Percentiles rank a stretch among this genome's conserved stretches.
Evolutionary conservation across 352 stramenopile species (phyloP).

Genomic region (Pythium plurisporium): DNA sequence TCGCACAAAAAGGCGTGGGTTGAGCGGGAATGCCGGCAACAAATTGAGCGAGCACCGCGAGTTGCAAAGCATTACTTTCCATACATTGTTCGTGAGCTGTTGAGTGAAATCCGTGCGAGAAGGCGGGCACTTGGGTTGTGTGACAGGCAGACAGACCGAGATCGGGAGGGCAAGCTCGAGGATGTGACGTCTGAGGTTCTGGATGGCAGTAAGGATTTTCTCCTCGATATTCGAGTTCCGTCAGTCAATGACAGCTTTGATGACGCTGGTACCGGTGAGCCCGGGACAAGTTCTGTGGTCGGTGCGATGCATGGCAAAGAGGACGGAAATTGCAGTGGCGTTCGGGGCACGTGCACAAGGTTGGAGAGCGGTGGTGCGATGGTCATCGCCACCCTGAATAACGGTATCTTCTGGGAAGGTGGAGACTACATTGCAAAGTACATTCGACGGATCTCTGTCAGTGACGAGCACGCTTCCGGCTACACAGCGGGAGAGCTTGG

Average conservation of each 20-base stretch:
- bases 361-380: slow-evolving; percentile 9
- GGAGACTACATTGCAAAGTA: slow-evolving; percentile 51
- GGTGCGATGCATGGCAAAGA: too few species aligned
- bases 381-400: slow-evolving; percentile 15
- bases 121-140: slow-evolving; percentile 30
- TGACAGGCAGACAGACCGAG: neutral
- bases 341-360: too few species aligned
- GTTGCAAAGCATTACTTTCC: slow-evolving; percentile 30
- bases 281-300: too few species aligned
- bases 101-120: slow-evolving; percentile 41
- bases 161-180: slow-evolving; percentile 2
- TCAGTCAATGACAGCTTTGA: too few species aligned
- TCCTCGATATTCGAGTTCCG: too few species aligned
- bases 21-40: slow-evolving; percentile 39
- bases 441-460: slow-evolving; percentile 22
- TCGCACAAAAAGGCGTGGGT: too few species aligned
- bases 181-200: slow-evolving; percentile 18
- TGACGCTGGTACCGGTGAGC: too few species aligned
- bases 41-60: slow-evolving; percentile 23
- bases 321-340: too few species aligned
- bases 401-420: slow-evolving; percentile 25
- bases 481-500: slow-evolving; percentile 36
- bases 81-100: slow-evolving; percentile 44
- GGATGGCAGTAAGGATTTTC: slow-evolving; percentile 13
- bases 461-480: neutral